A percentile compares a stretch with the other conserved stretches of the same genome.
Conservation (phyloP, 768 basidiomycete genomes). For the Leucosporidium scottii region DNA sequence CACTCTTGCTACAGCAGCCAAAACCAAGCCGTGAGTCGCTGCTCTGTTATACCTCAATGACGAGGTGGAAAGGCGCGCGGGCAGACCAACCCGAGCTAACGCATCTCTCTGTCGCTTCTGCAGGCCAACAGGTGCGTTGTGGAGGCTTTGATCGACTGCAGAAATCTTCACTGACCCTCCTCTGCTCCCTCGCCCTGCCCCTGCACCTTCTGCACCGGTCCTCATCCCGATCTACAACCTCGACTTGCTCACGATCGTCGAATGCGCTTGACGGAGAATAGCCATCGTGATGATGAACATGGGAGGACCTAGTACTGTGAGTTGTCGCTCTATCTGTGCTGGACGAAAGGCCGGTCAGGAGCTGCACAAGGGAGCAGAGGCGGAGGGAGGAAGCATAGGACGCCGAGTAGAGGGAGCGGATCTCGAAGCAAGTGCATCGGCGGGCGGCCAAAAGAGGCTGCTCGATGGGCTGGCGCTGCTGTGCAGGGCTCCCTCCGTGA, state of each 20-base stretch:
- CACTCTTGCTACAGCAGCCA: no score
- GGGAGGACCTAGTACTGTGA: slow-evolving; percentile 64
- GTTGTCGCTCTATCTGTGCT: neutral
- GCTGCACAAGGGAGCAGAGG: no score
- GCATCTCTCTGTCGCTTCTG: neutral
- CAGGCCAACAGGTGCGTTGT: neutral
- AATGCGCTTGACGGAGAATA: slow-evolving; percentile 26
- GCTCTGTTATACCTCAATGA: neutral
- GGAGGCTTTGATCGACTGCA: neutral
- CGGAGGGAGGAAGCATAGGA: no score
- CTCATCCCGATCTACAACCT: neutral
- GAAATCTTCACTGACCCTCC: neutral
- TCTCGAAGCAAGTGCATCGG: no score
- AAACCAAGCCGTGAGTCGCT: neutral
- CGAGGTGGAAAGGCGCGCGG: no score
- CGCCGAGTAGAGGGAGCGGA: no score
- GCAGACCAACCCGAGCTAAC: neutral
- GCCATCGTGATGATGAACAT: slow-evolving; percentile 98
- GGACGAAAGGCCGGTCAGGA: neutral
- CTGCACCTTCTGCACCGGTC: neutral
- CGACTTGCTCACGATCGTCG: neutral
- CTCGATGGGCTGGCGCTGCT: neutral
- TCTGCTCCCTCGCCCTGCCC: neutral
- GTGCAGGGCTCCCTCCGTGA: no score
- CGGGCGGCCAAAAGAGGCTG: neutral